Percentiles rank a stretch among this genome's conserved stretches.
These are phyloP conservation scores for Didymosphaeria variabile DNA, from an alignment of 2,329 filamentous ascomycete species.

Conservation along the genomic window DNA sequence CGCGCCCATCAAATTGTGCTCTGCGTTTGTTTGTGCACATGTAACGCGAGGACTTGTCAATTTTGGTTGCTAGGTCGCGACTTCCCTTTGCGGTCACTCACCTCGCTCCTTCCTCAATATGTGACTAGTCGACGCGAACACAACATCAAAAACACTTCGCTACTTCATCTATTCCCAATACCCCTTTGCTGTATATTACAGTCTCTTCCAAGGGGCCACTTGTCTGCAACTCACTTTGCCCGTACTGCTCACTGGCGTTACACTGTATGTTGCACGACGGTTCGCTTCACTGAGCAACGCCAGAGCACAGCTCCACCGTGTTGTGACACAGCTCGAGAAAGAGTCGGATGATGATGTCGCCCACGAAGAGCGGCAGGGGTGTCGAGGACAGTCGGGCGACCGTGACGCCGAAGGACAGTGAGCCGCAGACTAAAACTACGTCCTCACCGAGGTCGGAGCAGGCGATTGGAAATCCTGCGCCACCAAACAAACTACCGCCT, in stretches of 20 bases:
- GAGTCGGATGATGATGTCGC: not conserved
- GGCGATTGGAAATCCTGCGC: not conserved
- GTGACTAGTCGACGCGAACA: slow-evolving; percentile 4
- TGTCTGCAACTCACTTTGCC: not conserved
- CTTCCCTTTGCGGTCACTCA: slow-evolving; percentile 4
- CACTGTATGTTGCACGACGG: slow-evolving; percentile 1
- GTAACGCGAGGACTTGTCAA: not conserved
- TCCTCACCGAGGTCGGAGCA: not conserved
- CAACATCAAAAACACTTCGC: slow-evolving; percentile 6
- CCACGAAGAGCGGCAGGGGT: not conserved
- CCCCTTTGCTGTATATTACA: not conserved
- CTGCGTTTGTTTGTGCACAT: not conserved
- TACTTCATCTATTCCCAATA: not conserved
- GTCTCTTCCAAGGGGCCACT: not conserved
- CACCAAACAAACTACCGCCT: not conserved
- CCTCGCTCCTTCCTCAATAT: slow-evolving; percentile 9
- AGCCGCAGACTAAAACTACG: not conserved
- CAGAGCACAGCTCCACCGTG: not conserved
- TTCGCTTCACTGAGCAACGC: slow-evolving; percentile 1
- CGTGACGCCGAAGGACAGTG: not conserved
- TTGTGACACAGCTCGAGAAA: not conserved
- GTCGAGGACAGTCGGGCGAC: not conserved
- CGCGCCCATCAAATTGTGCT: not conserved
- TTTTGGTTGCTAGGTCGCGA: not conserved
- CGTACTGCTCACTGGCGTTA: not conserved